Percentiles rank a stretch among this genome's conserved stretches.
Conservation (phyloP, 2,329 filamentous ascomycete species). For the Trichoderma aggressivum region DNA sequence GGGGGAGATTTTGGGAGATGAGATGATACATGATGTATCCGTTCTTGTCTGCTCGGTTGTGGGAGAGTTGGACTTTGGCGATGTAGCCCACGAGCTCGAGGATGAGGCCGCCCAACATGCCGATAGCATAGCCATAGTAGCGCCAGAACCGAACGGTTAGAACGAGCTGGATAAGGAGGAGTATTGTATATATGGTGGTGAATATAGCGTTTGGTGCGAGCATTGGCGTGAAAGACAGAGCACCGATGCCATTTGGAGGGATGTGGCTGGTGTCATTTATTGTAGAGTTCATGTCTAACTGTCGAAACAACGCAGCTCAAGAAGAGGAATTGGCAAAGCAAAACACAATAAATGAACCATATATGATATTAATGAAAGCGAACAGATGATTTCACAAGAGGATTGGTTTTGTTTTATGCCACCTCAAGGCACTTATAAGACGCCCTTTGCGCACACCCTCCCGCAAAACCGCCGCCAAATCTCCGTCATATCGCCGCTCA, state of each 20-base stretch:
- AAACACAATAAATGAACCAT: background rate
- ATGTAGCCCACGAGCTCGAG: background rate
- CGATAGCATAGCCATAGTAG: background rate
- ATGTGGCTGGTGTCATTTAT: background rate
- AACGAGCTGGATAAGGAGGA: background rate
- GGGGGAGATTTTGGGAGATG: background rate
- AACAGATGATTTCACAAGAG: background rate
- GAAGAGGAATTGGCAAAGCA: background rate
- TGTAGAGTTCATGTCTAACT: background rate
- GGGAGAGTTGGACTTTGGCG: conserved; percentile 6
- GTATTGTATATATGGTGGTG: background rate
- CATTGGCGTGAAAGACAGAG: background rate
- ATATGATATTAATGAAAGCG: background rate
- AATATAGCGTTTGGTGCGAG: background rate
- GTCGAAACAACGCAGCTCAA: background rate
- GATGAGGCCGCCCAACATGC: background rate
- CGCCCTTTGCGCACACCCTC: no score
- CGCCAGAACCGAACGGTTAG: background rate
- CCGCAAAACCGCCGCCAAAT: conserved; percentile 2
- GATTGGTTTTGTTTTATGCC: background rate
- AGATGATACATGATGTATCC: conserved; percentile 9
- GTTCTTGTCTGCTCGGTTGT: conserved; percentile 6
- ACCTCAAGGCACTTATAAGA: background rate
- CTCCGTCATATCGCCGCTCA: conserved; percentile 6
- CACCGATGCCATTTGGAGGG: background rate